Evolutionary conservation across 495 filamentous ascomycete genomes (phyloP), one percentile per base, ranked within the genome.

Genomic region (Penicillium longicatenatum): DNA sequence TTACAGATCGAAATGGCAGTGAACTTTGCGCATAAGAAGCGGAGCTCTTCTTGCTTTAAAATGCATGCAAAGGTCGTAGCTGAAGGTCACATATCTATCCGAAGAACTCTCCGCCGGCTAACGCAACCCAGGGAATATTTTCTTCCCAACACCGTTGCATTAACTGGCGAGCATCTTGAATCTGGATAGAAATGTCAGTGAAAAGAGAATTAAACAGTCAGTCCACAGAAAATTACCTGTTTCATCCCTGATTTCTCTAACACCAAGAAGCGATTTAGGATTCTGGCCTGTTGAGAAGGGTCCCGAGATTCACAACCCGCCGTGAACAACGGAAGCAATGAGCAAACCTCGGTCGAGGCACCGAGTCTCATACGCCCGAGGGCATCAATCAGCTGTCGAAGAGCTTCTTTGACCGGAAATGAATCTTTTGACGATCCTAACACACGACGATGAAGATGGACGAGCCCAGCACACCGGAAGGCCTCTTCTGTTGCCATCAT

Each of bases 291-390:
- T 52, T 88, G 83, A 10, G 67, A 66, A 26, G 71, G 56, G 45
- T 86, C 80, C 45, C 74, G 67, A 3, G 86, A 83, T 64, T 94
- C 90, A 64, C 89, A 93, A 1, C 91, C 91, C 6, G 90, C 91
- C 9, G 88, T 89, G 70, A 95, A 94, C 70, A 95, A 82, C 1
- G 91, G 91, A 52, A 95, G 93, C 46, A 96, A 66, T 6, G 91
- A 76, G 65, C 88, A 91, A 4, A 85, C 85, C 70, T 93, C 91
- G 0, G 88, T 89, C 21, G 86, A 86, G 16, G 86, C 85, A 17
- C 88, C 86, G 14, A 76, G 73, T 22, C 83, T 74, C 48, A 95
- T 85, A 29, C 83, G 82, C n/a, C 69, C 72, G 58, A 93, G 72
- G 4, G 84, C 80, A 16, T 73, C 68, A 16, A 89, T 75, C 35